phyloP scores from a whole-genome alignment of 2,329 filamentous ascomycete genomes.

The Alternaria dauci region DNA sequence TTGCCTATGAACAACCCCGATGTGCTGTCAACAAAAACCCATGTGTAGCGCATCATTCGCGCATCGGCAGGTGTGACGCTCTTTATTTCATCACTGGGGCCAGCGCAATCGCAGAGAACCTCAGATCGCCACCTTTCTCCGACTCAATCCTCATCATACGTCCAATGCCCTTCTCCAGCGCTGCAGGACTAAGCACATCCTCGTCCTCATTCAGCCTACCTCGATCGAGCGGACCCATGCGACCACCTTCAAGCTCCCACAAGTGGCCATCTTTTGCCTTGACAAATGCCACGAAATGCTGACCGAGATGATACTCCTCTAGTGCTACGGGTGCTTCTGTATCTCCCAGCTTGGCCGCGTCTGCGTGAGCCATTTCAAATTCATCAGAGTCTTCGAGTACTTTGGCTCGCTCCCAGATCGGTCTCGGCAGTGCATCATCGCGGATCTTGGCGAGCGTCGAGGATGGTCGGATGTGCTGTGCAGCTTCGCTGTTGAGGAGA shows the following conservation, averaged over 20 bases:
- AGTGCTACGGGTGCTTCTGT: conserved; percentile 42
- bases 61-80: background rate
- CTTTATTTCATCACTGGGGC: conserved; percentile 23
- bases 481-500: conserved; percentile 60
- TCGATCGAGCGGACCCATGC: conserved; percentile 57
- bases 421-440: conserved; percentile 55
- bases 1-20: background rate
- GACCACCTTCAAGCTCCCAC: conserved; percentile 57
- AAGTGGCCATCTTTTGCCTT: conserved; percentile 57
- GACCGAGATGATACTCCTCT: conserved; percentile 43
- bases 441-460: conserved; percentile 58
- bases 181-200: conserved; percentile 56
- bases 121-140: conserved; percentile 50
- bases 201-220: conserved; percentile 53
- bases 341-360: conserved; percentile 55
- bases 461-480: conserved; percentile 53
- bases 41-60: background rate
- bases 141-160: conserved; percentile 49
- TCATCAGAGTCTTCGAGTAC: conserved; percentile 60
- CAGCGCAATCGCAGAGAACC: conserved; percentile 57
- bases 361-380: conserved; percentile 56
- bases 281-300: conserved; percentile 59
- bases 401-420: conserved; percentile 57
- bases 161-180: conserved; percentile 53
- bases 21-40: background rate